phyloP scores from a whole-genome alignment of 2,329 filamentous ascomycete species.

The Penicillium sp. region DNA sequence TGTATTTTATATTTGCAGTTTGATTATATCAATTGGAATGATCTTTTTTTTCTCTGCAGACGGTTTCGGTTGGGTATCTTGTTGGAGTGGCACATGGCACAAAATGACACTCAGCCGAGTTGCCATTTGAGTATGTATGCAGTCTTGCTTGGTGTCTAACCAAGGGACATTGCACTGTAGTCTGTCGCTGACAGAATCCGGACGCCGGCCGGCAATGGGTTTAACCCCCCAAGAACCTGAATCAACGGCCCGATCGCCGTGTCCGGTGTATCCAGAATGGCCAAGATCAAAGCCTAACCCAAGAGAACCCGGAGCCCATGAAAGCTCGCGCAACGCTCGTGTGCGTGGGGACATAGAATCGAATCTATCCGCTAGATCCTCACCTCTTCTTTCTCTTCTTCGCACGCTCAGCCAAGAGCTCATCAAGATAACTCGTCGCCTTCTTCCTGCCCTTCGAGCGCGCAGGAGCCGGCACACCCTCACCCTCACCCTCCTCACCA shows the following conservation, averaged over 20 bases:
- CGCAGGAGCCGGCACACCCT: conserved; percentile 9
- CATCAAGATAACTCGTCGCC: conserved; percentile 53
- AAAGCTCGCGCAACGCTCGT: background rate
- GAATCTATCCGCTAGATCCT: conserved; percentile 7
- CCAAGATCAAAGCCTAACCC: background rate
- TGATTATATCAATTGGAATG: conserved; percentile 9
- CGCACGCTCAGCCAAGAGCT: conserved; percentile 47
- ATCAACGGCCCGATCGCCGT: background rate
- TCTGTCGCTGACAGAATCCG: background rate
- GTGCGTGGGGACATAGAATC: background rate
- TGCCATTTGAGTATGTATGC: background rate
- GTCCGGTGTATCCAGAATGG: background rate
- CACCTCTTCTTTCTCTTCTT: conserved; percentile 52
- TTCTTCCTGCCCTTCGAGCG: conserved; percentile 37
- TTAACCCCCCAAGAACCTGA: background rate
- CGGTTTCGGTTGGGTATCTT: background rate
- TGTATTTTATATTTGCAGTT: conserved; percentile 21
- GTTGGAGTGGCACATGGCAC: background rate
- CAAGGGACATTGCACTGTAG: background rate
- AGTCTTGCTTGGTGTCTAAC: background rate
- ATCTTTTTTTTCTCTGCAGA: conserved; percentile 8
- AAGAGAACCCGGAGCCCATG: background rate
- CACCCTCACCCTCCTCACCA: conserved; percentile 4
- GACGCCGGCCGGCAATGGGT: background rate
- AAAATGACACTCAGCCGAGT: background rate